These are phyloP conservation scores for Alternaria postmessia DNA, from an alignment of 2,329 filamentous ascomycete genomes.

Conservation along the genomic window DNA sequence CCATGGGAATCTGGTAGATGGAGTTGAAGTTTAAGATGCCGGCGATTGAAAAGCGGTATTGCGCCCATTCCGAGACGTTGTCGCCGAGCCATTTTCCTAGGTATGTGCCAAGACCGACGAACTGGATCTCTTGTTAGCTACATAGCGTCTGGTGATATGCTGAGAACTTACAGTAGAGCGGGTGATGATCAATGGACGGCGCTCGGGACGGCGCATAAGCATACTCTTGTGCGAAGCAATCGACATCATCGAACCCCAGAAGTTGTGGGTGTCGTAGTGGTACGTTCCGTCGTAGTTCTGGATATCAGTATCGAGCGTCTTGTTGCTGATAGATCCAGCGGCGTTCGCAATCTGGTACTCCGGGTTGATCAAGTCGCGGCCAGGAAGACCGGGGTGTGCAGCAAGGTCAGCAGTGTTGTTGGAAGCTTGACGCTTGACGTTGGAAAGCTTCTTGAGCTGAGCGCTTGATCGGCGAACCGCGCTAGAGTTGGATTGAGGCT, in stretches of 20 bases:
- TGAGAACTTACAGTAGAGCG: constrained; percentile 63
- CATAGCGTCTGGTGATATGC: not conserved
- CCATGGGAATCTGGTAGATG: constrained; percentile 57
- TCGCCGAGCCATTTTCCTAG: constrained; percentile 69
- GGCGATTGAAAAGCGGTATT: constrained; percentile 53
- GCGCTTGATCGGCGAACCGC: constrained; percentile 14
- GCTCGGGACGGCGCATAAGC: constrained; percentile 67
- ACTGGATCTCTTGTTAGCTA: constrained; percentile 46
- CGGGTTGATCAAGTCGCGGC: constrained; percentile 70
- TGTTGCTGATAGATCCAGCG: constrained; percentile 52
- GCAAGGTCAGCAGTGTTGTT: constrained; percentile 47
- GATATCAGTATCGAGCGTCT: constrained; percentile 70
- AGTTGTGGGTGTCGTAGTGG: constrained; percentile 78
- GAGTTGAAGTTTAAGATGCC: constrained; percentile 55
- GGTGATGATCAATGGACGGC: constrained; percentile 76
- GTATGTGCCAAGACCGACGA: constrained; percentile 71
- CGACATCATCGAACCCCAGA: constrained; percentile 81
- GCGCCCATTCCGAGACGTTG: constrained; percentile 54
- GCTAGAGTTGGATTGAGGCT: constrained; percentile 56
- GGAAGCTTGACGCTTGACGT: constrained; percentile 21
- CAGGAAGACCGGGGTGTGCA: constrained; percentile 63
- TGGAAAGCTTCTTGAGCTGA: constrained; percentile 6
- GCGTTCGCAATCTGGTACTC: constrained; percentile 70
- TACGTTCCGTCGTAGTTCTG: constrained; percentile 71
- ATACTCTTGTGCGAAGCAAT: constrained; percentile 71